These are phyloP conservation scores for Mesembryanthemum crystallinum DNA, from an alignment of 148 eudicot species.

Conservation along the genomic window DNA sequence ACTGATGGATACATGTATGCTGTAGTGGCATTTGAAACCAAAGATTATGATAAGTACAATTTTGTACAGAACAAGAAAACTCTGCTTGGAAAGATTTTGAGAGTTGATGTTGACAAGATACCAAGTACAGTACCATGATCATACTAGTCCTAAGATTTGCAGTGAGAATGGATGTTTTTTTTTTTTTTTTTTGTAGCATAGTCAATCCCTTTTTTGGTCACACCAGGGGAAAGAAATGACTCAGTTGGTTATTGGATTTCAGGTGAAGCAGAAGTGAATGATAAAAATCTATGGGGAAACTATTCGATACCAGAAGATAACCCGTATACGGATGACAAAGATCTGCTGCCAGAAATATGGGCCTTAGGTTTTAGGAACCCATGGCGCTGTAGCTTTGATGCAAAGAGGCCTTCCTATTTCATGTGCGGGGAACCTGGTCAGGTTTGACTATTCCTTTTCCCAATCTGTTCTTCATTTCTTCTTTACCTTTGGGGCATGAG, in stretches of 20 bases:
- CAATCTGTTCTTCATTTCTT: not conserved
- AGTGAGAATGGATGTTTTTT: not conserved
- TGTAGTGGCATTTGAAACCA: not conserved
- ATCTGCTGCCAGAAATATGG: constrained; percentile 1
- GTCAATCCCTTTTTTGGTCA: too few relatives aligned
- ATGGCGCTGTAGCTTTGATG: not conserved
- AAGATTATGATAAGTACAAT: not conserved
- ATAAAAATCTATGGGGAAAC: constrained; percentile 10
- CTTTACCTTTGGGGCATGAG: not conserved
- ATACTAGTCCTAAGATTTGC: not conserved
- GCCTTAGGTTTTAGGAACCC: not conserved
- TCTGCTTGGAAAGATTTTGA: constrained; percentile 20
- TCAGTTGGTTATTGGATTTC: not conserved
- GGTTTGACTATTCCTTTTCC: constrained; percentile 1
- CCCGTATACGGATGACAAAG: constrained; percentile 4
- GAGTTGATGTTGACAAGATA: constrained; percentile 19
- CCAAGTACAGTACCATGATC: constrained; percentile 17
- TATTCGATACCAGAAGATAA: constrained; percentile 8
- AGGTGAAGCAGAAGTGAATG: constrained; percentile 50
- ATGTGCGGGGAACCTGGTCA: constrained; percentile 11
- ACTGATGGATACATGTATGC: constrained; percentile 20
- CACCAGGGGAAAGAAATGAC: too few relatives aligned
- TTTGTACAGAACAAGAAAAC: constrained; percentile 24
- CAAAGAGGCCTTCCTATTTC: constrained; percentile 3
- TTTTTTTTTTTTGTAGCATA: too few relatives aligned